Conservation (phyloP, 192 early-diverging fungal genomes). For the Backusella circina region DNA sequence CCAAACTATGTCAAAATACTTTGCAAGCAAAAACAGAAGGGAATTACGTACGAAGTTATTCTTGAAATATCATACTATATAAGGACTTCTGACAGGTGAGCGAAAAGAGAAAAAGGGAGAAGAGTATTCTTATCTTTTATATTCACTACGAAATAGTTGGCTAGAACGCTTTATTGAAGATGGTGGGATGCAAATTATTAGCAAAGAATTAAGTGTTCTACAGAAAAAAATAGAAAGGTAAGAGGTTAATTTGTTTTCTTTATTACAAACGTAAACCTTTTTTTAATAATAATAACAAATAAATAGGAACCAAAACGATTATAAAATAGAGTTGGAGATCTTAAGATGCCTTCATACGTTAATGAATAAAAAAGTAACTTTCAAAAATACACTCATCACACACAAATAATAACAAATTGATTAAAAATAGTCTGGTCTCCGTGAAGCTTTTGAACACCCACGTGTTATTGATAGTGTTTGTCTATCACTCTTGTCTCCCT, state of each 20-base stretch:
- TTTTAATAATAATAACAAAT: background rate
- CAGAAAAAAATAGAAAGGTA: constrained; percentile 50
- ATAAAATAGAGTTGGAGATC: constrained; percentile 74
- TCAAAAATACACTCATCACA: background rate
- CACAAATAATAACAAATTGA: background rate
- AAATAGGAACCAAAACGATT: constrained; percentile 49
- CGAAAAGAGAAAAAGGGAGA: background rate
- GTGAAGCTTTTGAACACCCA: constrained; percentile 64
- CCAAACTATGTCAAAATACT: constrained; percentile 12
- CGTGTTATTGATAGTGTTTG: constrained; percentile 60
- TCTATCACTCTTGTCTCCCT: constrained; percentile 71
- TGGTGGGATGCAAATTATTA: constrained; percentile 64
- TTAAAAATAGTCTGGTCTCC: constrained; percentile 56
- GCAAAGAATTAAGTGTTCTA: constrained; percentile 58
- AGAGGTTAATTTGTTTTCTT: background rate
- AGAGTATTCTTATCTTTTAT: background rate
- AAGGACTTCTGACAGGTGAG: constrained; percentile 3
- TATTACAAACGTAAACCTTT: background rate
- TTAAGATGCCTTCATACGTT: constrained; percentile 71
- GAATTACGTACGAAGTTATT: constrained; percentile 9
- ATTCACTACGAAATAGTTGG: constrained; percentile 43
- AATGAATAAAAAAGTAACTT: constrained; percentile 54
- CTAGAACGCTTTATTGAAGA: constrained; percentile 72
- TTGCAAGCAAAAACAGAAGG: constrained; percentile 13
- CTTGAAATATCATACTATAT: constrained; percentile 12